Conservation (phyloP, 441 rosid genomes). For the Pelargonium citronellum region DNA sequence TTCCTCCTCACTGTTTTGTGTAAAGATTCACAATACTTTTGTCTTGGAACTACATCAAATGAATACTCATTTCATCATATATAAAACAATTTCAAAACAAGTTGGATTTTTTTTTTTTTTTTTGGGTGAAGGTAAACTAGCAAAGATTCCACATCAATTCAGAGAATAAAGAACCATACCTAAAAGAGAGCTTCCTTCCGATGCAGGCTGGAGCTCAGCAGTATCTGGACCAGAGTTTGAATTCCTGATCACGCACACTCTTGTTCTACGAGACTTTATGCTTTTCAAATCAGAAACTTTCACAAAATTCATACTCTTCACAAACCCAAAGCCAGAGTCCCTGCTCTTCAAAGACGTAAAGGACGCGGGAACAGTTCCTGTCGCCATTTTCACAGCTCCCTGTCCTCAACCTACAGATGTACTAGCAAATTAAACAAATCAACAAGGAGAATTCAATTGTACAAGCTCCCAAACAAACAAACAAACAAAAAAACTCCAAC, state of each 20-base stretch:
- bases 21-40: constrained; percentile 80
- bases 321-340: constrained; percentile 54
- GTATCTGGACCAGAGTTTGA: constrained; percentile 55
- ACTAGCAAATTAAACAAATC: neutral
- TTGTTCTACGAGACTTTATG: constrained; percentile 39
- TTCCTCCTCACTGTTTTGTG: constrained; percentile 85
- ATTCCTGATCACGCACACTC: constrained; percentile 47
- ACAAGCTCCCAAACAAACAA: neutral
- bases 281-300: constrained; percentile 53
- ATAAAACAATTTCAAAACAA: no score
- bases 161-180: constrained; percentile 33
- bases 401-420: constrained; percentile 7
- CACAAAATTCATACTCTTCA: constrained; percentile 49
- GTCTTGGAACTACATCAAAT: constrained; percentile 63
- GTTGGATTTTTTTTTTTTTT: no score
- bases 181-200: constrained; percentile 73
- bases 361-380: constrained; percentile 67
- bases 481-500: neutral
- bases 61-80: no score
- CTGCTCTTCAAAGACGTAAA: constrained; percentile 53
- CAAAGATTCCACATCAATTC: neutral
- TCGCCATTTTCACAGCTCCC: constrained; percentile 48
- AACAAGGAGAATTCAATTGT: neutral
- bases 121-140: neutral
- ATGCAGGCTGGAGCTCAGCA: constrained; percentile 70